phyloP scores from a whole-genome alignment of 495 filamentous ascomycete genomes.

The Xylaria cubensis region DNA sequence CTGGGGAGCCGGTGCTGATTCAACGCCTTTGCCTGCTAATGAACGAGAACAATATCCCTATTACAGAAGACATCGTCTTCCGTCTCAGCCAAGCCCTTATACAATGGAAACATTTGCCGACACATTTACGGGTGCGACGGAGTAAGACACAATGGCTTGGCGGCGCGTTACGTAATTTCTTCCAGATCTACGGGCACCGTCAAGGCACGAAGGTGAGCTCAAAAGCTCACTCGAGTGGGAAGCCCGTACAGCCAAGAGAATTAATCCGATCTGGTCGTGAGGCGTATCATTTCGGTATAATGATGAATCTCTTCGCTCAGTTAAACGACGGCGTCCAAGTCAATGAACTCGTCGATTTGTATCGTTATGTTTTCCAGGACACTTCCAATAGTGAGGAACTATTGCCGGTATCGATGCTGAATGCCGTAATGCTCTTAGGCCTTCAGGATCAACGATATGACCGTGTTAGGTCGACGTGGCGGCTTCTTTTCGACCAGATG shows the following conservation, averaged over 20 bases:
- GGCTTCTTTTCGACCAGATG: conserved; percentile 61
- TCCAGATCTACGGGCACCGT: conserved; percentile 37
- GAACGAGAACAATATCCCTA: conserved; percentile 39
- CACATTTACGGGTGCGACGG: conserved; percentile 19
- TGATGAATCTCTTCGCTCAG: conserved; percentile 68
- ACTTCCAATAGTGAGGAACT: conserved; percentile 34
- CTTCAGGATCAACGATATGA: conserved; percentile 60
- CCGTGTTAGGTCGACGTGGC: conserved; percentile 70
- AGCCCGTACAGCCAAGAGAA: conserved; percentile 37
- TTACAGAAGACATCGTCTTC: conserved; percentile 41
- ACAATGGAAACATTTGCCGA: conserved; percentile 42
- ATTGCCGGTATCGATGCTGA: conserved; percentile 64
- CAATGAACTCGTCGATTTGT: conserved; percentile 63
- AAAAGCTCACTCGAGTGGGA: conserved; percentile 20
- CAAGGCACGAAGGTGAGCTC: not conserved
- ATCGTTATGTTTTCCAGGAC: conserved; percentile 45
- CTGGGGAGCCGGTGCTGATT: conserved; percentile 42
- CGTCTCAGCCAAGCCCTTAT: conserved; percentile 44
- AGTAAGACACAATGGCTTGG: conserved; percentile 37
- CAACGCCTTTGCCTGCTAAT: conserved; percentile 44
- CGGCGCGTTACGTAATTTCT: conserved; percentile 40
- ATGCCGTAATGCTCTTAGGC: conserved; percentile 69
- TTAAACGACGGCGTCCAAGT: conserved; percentile 61
- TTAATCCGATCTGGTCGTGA: conserved; percentile 52
- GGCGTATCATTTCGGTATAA: conserved; percentile 57